Conservation (phyloP, 305 asterid genomes). For the Striga hermonthica region DNA sequence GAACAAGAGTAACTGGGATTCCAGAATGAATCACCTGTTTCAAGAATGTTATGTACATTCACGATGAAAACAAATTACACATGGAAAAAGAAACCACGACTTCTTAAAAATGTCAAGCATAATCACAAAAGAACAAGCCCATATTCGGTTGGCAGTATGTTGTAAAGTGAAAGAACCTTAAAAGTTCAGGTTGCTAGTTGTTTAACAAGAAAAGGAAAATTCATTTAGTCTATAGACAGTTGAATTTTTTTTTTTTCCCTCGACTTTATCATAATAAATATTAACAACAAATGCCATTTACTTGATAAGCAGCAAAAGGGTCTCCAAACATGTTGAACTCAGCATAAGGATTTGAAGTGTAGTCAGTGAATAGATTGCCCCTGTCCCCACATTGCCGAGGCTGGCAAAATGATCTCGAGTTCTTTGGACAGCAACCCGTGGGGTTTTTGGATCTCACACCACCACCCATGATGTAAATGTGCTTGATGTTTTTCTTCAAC, state of each 20-base stretch:
- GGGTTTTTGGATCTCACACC: slow-evolving; percentile 72
- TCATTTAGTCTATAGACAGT: too few species aligned
- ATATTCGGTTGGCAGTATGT: not conserved
- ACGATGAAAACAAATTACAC: too few species aligned
- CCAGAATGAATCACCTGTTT: slow-evolving; percentile 83
- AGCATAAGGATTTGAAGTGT: slow-evolving; percentile 74
- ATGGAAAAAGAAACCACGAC: too few species aligned
- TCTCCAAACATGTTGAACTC: slow-evolving; percentile 86
- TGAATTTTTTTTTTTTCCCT: too few species aligned
- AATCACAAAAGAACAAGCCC: not conserved
- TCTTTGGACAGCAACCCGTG: slow-evolving; percentile 36
- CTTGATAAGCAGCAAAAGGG: slow-evolving; percentile 97
- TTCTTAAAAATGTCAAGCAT: not conserved
- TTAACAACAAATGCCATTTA: slow-evolving; percentile 22
- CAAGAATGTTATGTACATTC: too few species aligned
- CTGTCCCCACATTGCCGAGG: slow-evolving; percentile 58
- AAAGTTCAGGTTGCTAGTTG: too few species aligned
- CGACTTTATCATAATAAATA: too few species aligned
- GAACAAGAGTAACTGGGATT: slow-evolving; percentile 79
- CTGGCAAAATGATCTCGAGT: slow-evolving; percentile 28
- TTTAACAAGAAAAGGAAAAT: too few species aligned
- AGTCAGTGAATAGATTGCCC: slow-evolving; percentile 69
- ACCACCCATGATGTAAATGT: slow-evolving; percentile 85
- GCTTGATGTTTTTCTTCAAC: slow-evolving; percentile 65
- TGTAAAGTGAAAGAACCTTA: too few species aligned